phyloP scores from a whole-genome alignment of 2,329 filamentous ascomycete genomes.

The Neoarthrinium moseri region DNA sequence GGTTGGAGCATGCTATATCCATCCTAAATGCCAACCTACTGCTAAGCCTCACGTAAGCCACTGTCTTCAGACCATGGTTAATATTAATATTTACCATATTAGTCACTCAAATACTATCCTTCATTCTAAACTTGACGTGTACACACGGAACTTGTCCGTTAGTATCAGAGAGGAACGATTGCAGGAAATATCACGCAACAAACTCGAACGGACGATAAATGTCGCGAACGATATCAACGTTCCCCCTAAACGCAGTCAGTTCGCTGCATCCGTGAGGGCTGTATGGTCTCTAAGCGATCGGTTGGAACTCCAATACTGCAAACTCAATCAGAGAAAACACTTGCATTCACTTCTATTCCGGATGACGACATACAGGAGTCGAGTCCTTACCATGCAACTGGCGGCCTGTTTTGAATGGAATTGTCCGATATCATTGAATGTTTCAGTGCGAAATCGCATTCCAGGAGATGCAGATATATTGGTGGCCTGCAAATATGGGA shows the following conservation, averaged over 20 bases:
- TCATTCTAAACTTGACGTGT: neutral
- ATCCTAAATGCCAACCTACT: neutral
- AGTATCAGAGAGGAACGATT: neutral
- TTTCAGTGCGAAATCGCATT: neutral
- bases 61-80: neutral
- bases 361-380: neutral
- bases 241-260: neutral
- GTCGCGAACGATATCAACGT: neutral
- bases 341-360: neutral
- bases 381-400: neutral
- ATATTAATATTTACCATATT: neutral
- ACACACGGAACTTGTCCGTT: neutral
- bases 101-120: neutral
- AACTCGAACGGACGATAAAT: neutral
- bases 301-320: neutral
- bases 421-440: neutral
- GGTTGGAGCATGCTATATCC: neutral
- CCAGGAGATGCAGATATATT: neutral
- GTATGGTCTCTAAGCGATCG: neutral
- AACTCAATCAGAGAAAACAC: neutral
- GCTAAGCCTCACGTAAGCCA: neutral
- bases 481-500: neutral
- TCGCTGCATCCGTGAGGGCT: neutral
- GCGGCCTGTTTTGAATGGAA: neutral
- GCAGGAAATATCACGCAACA: neutral